A percentile compares a stretch with the other conserved stretches of the same genome.
Conservation (phyloP, 2,329 filamentous ascomycete genomes). For the Fusarium sp. region DNA sequence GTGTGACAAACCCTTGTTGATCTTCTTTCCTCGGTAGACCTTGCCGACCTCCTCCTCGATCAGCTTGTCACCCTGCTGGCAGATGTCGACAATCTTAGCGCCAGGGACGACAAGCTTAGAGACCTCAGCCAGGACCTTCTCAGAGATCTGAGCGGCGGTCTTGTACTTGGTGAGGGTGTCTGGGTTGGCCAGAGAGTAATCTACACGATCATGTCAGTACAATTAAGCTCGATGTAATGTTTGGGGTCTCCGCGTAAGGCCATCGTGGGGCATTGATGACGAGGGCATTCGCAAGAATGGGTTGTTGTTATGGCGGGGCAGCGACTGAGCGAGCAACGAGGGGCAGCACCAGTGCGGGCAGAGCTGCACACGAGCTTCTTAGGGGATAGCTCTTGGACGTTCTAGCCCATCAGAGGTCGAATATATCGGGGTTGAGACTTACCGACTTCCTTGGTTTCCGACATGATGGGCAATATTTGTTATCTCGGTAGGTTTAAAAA, state of each 20-base stretch:
- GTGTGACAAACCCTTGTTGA: constrained; percentile 80
- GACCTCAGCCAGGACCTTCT: constrained; percentile 94
- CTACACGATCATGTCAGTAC: constrained; percentile 61
- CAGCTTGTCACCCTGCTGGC: constrained; percentile 95
- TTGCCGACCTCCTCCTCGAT: constrained; percentile 94
- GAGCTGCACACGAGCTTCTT: constrained; percentile 20
- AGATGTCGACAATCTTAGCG: constrained; percentile 93
- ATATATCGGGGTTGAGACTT: constrained; percentile 44
- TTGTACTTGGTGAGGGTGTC: constrained; percentile 99
- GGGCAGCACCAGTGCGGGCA: constrained; percentile 41
- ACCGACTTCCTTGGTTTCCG: constrained; percentile 64
- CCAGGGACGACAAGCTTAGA: constrained; percentile 81
- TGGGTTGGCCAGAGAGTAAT: constrained; percentile 91
- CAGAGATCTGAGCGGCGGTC: constrained; percentile 93
- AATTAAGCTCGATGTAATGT: constrained; percentile 4
- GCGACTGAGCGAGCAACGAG: constrained; percentile 38
- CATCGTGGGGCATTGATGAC: constrained; percentile 43
- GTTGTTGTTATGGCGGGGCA: constrained; percentile 48
- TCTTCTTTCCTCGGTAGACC: constrained; percentile 99
- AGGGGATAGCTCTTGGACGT: constrained; percentile 9
- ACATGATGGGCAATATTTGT: constrained; percentile 57
- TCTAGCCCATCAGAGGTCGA: background rate
- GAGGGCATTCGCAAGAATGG: constrained; percentile 43
- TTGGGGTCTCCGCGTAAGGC: constrained; percentile 13
- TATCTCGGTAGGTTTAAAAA: constrained; percentile 40